Percentiles rank a stretch among this genome's conserved stretches.
Evolutionary conservation across 2,329 filamentous ascomycete species (phyloP).

Genomic region (Ceratocystis smalleyi): DNA sequence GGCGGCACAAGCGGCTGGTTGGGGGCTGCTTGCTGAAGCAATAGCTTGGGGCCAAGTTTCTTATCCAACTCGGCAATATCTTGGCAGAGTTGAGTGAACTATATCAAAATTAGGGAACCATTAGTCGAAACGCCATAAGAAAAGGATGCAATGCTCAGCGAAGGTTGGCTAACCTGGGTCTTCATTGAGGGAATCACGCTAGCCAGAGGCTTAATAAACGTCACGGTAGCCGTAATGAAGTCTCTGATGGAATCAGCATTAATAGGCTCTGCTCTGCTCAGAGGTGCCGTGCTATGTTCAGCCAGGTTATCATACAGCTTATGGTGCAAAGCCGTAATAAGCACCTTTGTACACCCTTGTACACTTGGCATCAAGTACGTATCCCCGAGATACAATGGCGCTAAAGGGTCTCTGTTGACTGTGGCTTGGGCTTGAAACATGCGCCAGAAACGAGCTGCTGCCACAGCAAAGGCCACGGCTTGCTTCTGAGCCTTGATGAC

Average conservation of each 20-base stretch:
- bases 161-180: slow-evolving; percentile 13
- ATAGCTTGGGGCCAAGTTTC: slow-evolving; percentile 4
- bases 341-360: slow-evolving; percentile 20
- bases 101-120: not conserved
- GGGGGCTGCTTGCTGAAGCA: not conserved
- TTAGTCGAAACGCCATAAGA: not conserved
- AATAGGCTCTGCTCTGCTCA: slow-evolving; percentile 24
- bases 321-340: slow-evolving; percentile 26
- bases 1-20: not conserved
- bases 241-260: slow-evolving; percentile 24
- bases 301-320: slow-evolving; percentile 25
- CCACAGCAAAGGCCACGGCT: slow-evolving; percentile 27
- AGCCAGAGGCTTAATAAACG: slow-evolving; percentile 24
- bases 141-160: not conserved
- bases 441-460: slow-evolving; percentile 26
- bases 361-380: slow-evolving; percentile 18
- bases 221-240: slow-evolving; percentile 25
- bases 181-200: slow-evolving; percentile 18
- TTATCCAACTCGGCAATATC: slow-evolving; percentile 7
- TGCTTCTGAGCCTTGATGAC: slow-evolving; percentile 26
- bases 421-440: slow-evolving; percentile 23
- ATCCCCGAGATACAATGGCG: slow-evolving; percentile 17
- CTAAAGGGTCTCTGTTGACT: slow-evolving; percentile 20
- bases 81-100: slow-evolving; percentile 10
- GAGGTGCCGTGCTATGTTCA: slow-evolving; percentile 26